phyloP scores from a whole-genome alignment of 805 yeast species.

The Peterozyma xylosa region DNA sequence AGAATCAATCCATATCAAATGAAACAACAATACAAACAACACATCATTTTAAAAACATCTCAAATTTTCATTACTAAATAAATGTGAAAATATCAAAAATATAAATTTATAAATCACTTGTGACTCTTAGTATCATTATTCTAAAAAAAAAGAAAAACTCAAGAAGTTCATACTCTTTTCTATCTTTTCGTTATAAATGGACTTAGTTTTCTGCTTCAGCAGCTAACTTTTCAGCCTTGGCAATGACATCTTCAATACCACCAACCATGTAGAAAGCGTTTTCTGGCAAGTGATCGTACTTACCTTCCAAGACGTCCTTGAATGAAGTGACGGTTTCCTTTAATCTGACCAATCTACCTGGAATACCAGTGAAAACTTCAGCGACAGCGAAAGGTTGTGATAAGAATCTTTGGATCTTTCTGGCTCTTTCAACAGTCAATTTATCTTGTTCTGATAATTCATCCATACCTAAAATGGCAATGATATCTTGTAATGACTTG shows the following conservation, averaged over 20 bases:
- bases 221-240: conserved; percentile 99
- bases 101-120: too few relatives aligned
- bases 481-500: conserved; percentile 99
- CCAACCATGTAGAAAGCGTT: conserved; percentile 99
- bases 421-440: conserved; percentile 99
- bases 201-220: conserved; percentile 57
- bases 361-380: conserved; percentile 99
- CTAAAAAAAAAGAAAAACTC: too few relatives aligned
- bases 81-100: too few relatives aligned
- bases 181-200: background rate
- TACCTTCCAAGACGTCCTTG: conserved; percentile 96
- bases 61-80: too few relatives aligned
- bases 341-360: conserved; percentile 95
- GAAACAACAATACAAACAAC: too few relatives aligned
- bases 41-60: too few relatives aligned
- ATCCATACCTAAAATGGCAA: conserved; percentile 99
- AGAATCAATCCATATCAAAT: too few relatives aligned
- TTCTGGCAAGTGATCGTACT: conserved; percentile 98
- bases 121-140: too few relatives aligned
- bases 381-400: conserved; percentile 99
- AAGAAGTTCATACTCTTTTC: background rate
- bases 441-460: conserved; percentile 98
- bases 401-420: conserved; percentile 99
- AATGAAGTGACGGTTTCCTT: conserved; percentile 91
- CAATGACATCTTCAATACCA: conserved; percentile 97